Evolutionary conservation across 306 rosid genomes (phyloP), one percentile per base, ranked within the genome.

Genomic region (Glycine latifolia): DNA sequence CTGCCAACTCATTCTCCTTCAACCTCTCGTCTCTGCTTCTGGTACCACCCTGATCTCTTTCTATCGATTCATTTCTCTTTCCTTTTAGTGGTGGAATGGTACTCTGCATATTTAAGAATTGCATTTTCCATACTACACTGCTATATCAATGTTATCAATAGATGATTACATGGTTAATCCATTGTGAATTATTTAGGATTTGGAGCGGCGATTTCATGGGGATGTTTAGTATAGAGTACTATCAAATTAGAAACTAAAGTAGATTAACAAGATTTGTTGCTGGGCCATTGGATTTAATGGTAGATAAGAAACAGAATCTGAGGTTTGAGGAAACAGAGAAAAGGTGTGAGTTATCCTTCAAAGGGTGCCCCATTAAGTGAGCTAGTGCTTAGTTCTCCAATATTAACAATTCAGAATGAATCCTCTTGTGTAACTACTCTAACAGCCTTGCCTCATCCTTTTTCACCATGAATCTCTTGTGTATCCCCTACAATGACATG

Each of bases 11-110:
- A 88, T 96, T 60, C 94, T 92, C 48, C 94, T 94, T 73, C 99
- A 93, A 56, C 97, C 99, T 80, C 89, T 96, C 26, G 99, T 95
- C 71, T 92, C 97, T 66, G 97, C 97, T 87, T 49, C 81, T 67
- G 98, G 99, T 96, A 66, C 58, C 31, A 56, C 75, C 80, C 60
- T 81, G 80, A 88, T 89, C 86, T 74, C 3, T 75, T 67, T 47
- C 31, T 26, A 26, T 26, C 31, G 1, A 26, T 26, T 26, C 31
- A 26, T 71, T 71, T 61, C 20, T 39, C 67, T 61, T 26, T 2
- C 44, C 41, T 26, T 26, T 26, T 26, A 26, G 31, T 26, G 31
- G 31, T 26, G 2, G 31, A 26, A 2, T 26, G 31, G 31, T 26
- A 26, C 31, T 26, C 31, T 26, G 31, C 31, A 26, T 26, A 26